A percentile compares a stretch with the other conserved stretches of the same genome.
Conservation (phyloP, 2,329 filamentous ascomycete species). For the Microdochium trichocladiopsis region DNA sequence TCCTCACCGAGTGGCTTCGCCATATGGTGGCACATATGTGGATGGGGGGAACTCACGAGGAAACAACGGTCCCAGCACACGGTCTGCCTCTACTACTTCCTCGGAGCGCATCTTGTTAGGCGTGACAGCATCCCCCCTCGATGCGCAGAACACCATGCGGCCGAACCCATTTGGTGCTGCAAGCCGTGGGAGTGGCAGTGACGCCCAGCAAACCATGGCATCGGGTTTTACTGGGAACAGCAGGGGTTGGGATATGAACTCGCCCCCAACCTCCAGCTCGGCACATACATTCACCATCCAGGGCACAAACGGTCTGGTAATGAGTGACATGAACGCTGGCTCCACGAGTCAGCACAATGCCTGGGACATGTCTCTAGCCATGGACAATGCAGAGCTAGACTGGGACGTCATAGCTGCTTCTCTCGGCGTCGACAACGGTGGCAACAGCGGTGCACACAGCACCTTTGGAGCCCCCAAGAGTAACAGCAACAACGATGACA, state of each 20-base stretch:
- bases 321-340: background rate
- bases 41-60: background rate
- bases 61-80: background rate
- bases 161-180: too few species aligned
- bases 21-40: background rate
- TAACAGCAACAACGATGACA: too few species aligned
- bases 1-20: background rate
- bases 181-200: too few species aligned
- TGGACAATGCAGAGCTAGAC: background rate
- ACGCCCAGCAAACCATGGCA: too few species aligned
- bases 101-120: background rate
- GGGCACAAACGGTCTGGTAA: too few species aligned
- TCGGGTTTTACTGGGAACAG: too few species aligned
- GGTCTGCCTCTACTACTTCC: background rate
- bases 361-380: background rate
- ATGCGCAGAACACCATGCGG: background rate
- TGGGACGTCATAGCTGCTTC: background rate
- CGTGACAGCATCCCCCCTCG: background rate
- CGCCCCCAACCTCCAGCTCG: too few species aligned
- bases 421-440: too few species aligned
- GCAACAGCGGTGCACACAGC: too few species aligned
- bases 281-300: too few species aligned
- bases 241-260: too few species aligned
- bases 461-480: too few species aligned
- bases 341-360: background rate